A percentile compares a stretch with the other conserved stretches of the same genome.
These are phyloP conservation scores for Chrysopogon serrulatus DNA, from an alignment of 176 grass and related monocot genomes.

Conservation along the genomic window DNA sequence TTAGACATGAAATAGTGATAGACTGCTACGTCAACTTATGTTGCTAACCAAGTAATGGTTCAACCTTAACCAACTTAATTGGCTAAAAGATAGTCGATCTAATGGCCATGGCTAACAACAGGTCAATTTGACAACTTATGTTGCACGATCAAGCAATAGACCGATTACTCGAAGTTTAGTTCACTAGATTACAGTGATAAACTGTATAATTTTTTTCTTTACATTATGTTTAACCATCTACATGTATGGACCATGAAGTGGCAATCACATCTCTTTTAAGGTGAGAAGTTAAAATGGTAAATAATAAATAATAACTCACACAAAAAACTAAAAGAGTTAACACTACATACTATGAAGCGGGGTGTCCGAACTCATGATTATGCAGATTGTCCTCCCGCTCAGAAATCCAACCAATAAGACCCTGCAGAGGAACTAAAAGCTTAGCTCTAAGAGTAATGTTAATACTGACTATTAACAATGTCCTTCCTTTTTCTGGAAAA, in stretches of 20 bases:
- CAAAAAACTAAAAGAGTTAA: constrained; percentile 7
- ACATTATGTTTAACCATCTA: not conserved
- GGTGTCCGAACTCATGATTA: constrained; percentile 58
- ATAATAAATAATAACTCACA: constrained; percentile 14
- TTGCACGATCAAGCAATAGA: not conserved
- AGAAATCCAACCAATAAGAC: constrained; percentile 72
- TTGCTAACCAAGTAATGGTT: not conserved
- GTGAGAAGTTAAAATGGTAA: not conserved
- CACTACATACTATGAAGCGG: constrained; percentile 73
- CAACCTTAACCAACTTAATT: not conserved
- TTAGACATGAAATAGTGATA: not conserved
- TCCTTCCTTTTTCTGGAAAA: not conserved
- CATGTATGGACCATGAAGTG: not conserved
- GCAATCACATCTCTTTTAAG: not conserved
- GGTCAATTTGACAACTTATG: not conserved
- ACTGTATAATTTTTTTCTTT: not conserved
- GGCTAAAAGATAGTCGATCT: not conserved
- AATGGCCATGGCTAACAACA: not conserved
- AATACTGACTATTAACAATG: not conserved
- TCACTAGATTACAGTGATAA: not conserved
- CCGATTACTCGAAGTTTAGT: not conserved
- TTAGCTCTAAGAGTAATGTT: constrained; percentile 6
- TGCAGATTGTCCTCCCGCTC: constrained; percentile 38
- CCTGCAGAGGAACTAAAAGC: constrained; percentile 45
- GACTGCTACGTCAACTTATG: not conserved